Percentiles rank a stretch among this genome's conserved stretches.
Conservation (phyloP, 164 flowering plant genomes). For the Hamamelis virginiana region DNA sequence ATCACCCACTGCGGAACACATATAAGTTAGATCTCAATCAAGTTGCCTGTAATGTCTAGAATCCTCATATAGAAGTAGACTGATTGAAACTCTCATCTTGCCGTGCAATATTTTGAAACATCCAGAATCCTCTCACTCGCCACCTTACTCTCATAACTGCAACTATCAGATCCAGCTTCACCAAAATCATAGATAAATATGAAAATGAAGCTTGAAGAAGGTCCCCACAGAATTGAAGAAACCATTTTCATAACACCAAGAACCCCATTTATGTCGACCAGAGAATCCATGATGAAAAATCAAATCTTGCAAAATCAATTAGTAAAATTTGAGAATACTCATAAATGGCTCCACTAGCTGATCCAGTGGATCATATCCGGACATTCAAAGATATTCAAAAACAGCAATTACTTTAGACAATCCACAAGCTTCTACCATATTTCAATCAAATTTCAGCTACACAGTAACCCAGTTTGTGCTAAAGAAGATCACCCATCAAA, state of each 20-base stretch:
- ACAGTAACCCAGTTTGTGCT: not conserved
- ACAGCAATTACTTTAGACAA: not conserved
- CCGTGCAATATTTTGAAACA: not conserved
- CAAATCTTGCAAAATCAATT: not conserved
- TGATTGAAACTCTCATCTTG: not conserved
- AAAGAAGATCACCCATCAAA: not conserved
- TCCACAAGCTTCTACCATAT: not conserved
- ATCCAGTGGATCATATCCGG: not conserved
- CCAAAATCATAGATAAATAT: not conserved
- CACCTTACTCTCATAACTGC: not conserved
- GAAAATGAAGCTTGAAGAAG: not conserved
- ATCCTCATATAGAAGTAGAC: not conserved
- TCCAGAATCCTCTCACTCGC: not conserved
- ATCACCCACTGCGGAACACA: not conserved
- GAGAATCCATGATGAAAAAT: not conserved
- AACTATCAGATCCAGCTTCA: not conserved
- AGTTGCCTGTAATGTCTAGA: not conserved
- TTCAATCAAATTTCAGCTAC: not conserved
- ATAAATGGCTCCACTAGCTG: not conserved
- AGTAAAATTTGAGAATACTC: not conserved
- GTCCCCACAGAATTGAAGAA: not conserved
- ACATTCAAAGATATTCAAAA: not conserved
- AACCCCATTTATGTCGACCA: not conserved
- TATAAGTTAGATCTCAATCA: not conserved
- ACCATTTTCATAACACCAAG: not conserved